phyloP scores from a whole-genome alignment of 169 alveolate genomes.

The Plasmodium gonderi region DNA sequence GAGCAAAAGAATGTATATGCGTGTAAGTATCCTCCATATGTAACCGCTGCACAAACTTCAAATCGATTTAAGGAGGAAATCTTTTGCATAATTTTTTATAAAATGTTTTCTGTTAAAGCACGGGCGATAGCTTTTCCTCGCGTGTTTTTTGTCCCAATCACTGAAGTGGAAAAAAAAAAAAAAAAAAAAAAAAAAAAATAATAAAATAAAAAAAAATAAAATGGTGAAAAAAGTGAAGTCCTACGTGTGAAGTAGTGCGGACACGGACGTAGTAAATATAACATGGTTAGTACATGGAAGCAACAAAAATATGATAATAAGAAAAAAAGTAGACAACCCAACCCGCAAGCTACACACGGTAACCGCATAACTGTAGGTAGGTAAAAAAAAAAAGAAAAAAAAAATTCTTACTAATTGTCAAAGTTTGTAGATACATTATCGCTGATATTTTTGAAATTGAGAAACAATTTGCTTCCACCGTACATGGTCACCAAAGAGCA shows the following conservation, averaged over 20 bases:
- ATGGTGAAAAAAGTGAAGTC: too few relatives aligned
- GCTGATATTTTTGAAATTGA: slow-evolving; percentile 15
- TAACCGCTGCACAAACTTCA: neutral
- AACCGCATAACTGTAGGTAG: too few relatives aligned
- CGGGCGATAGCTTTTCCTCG: slow-evolving; percentile 23
- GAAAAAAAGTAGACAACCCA: too few relatives aligned
- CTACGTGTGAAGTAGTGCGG: too few relatives aligned
- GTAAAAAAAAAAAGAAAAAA: too few relatives aligned
- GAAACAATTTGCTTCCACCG: slow-evolving; percentile 65
- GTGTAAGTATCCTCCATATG: neutral
- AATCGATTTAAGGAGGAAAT: neutral
- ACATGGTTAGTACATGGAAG: neutral
- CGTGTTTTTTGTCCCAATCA: slow-evolving; percentile 47
- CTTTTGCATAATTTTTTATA: slow-evolving; percentile 20
- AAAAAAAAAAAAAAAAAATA: neutral
- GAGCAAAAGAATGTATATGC: too few relatives aligned
- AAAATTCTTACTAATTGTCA: slow-evolving; percentile 10
- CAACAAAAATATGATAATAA: too few relatives aligned
- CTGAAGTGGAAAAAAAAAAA: neutral
- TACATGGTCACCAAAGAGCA: slow-evolving; percentile 54
- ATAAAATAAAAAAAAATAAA: neutral
- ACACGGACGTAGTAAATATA: too few relatives aligned
- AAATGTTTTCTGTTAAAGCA: slow-evolving; percentile 41
- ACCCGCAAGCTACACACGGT: too few relatives aligned
- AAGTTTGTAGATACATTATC: neutral